Conservation (phyloP, 2,329 filamentous ascomycete species). For the Dactylonectria macrodidyma region DNA sequence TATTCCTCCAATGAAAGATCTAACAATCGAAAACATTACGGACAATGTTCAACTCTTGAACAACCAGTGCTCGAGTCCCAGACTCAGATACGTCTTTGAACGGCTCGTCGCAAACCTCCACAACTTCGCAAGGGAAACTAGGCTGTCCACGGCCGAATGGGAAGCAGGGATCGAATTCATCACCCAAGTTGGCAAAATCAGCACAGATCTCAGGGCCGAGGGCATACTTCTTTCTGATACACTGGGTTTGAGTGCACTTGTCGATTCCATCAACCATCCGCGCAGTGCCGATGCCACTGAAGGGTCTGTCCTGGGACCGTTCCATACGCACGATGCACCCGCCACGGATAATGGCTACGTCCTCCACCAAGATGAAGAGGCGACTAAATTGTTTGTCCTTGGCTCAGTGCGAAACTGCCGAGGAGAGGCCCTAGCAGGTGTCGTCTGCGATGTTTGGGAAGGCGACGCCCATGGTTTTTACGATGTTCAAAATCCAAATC, state of each 20-base stretch:
- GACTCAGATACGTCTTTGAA: conserved; percentile 79
- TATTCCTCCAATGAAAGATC: conserved; percentile 56
- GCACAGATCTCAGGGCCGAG: conserved; percentile 75
- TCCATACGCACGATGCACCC: conserved; percentile 81
- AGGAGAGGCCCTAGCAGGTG: conserved; percentile 72
- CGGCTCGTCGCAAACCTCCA: conserved; percentile 80
- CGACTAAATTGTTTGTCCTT: conserved; percentile 76
- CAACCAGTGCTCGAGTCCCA: conserved; percentile 71
- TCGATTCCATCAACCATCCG: conserved; percentile 84
- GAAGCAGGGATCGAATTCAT: conserved; percentile 79
- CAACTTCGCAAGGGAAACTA: conserved; percentile 82
- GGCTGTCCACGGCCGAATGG: conserved; percentile 81
- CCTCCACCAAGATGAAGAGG: conserved; percentile 76
- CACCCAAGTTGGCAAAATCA: conserved; percentile 77
- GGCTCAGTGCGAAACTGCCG: conserved; percentile 76
- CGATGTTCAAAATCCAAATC: conserved; percentile 79
- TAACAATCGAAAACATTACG: conserved; percentile 82
- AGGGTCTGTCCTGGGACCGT: conserved; percentile 82
- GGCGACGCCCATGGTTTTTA: conserved; percentile 82
- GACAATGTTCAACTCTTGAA: conserved; percentile 80
- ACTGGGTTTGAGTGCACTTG: conserved; percentile 81
- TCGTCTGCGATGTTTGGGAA: conserved; percentile 85
- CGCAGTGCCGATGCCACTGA: conserved; percentile 78
- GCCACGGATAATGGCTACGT: conserved; percentile 63
- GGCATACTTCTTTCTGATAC: conserved; percentile 85